Evolutionary conservation across 2,329 filamentous ascomycete species (phyloP).

Genomic region (Penicillium polonicum): DNA sequence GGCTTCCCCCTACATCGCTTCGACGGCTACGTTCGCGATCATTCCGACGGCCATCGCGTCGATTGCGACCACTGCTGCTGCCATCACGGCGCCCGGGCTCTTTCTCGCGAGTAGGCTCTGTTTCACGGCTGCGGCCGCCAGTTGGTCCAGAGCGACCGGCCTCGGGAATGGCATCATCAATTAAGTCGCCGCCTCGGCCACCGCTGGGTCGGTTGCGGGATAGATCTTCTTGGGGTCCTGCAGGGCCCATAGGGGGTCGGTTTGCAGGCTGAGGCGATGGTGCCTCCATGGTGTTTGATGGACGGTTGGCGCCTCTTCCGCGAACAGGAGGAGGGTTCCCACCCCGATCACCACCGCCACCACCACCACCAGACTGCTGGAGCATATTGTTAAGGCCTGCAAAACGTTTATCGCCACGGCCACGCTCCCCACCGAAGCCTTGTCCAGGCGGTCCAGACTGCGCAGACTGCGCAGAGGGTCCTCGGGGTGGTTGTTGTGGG

Average conservation of each 20-base stretch:
- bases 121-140: constrained; percentile 22
- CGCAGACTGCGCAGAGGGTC: constrained; percentile 38
- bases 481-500: constrained; percentile 28
- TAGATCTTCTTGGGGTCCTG: constrained; percentile 31
- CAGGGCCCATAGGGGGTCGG: constrained; percentile 34
- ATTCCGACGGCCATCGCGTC: constrained; percentile 38
- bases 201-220: constrained; percentile 30
- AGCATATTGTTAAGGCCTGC: constrained; percentile 49
- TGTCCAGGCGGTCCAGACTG: constrained; percentile 36
- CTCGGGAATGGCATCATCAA: constrained; percentile 37
- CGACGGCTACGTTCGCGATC: constrained; percentile 39
- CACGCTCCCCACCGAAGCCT: constrained; percentile 39
- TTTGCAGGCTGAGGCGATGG: constrained; percentile 32
- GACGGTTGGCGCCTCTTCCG: constrained; percentile 41
- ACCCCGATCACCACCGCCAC: constrained; percentile 32
- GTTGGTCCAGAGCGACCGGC: constrained; percentile 32
- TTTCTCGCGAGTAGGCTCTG: constrained; percentile 32
- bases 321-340: constrained; percentile 39
- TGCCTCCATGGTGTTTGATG: constrained; percentile 31
- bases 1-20: constrained; percentile 28
- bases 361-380: constrained; percentile 41
- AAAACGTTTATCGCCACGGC: constrained; percentile 49
- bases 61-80: constrained; percentile 23
- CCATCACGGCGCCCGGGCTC: constrained; percentile 34
- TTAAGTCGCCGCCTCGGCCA: constrained; percentile 31